Conservation (phyloP, 2,329 filamentous ascomycete species). For the Elsinoe perseae region DNA sequence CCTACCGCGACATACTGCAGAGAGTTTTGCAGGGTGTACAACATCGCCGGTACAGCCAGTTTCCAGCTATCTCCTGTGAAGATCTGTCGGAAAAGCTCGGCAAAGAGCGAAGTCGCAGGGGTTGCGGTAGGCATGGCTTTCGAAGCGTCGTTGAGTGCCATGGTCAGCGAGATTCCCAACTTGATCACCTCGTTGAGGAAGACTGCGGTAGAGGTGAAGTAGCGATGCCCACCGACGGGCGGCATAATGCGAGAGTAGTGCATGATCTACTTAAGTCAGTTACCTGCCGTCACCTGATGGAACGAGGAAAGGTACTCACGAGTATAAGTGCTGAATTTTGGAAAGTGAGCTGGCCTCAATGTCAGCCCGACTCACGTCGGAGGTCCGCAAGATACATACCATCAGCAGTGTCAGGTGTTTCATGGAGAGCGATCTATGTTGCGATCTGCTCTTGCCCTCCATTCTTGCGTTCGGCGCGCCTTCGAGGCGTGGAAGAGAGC, state of each 20-base stretch:
- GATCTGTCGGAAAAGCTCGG: slow-evolving; percentile 69
- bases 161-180: slow-evolving; percentile 73
- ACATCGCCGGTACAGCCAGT: slow-evolving; percentile 73
- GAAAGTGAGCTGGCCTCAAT: slow-evolving; percentile 58
- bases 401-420: slow-evolving; percentile 61
- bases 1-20: slow-evolving; percentile 86
- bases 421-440: slow-evolving; percentile 51
- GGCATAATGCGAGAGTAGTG: slow-evolving; percentile 95
- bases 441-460: slow-evolving; percentile 22
- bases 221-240: slow-evolving; percentile 71
- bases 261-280: slow-evolving; percentile 60
- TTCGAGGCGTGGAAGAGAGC: neutral
- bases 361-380: too few species aligned
- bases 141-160: slow-evolving; percentile 82
- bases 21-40: slow-evolving; percentile 91
- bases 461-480: slow-evolving; percentile 3
- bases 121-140: slow-evolving; percentile 68
- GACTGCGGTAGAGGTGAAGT: slow-evolving; percentile 88
- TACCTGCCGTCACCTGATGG: neutral
- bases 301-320: slow-evolving; percentile 35
- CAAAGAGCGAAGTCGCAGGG: slow-evolving; percentile 70
- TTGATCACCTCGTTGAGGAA: slow-evolving; percentile 92
- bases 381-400: too few species aligned
- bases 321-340: slow-evolving; percentile 74
- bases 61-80: slow-evolving; percentile 94